Conservation (phyloP, 106 monocot genomes). For the Acanthochlamys bracteata region DNA sequence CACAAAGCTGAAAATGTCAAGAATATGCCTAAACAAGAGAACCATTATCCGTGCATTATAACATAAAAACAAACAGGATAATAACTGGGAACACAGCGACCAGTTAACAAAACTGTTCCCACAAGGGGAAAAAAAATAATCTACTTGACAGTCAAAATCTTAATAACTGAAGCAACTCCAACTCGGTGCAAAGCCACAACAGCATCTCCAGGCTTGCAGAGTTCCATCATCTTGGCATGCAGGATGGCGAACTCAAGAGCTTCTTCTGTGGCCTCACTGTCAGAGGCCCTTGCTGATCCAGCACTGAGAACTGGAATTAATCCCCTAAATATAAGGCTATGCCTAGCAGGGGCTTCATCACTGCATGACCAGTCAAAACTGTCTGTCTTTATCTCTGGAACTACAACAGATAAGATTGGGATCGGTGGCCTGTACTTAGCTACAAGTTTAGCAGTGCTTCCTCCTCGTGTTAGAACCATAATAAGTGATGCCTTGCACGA, state of each 20-base stretch:
- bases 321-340: conserved; percentile 62
- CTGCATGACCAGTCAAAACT: conserved; percentile 58
- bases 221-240: conserved; percentile 28
- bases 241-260: conserved; percentile 41
- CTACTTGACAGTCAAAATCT: conserved; percentile 48
- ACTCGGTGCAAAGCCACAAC: conserved; percentile 62
- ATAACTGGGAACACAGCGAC: neutral
- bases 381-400: conserved; percentile 52
- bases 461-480: conserved; percentile 60
- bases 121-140: neutral
- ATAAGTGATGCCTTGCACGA: conserved; percentile 49
- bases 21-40: neutral
- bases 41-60: neutral
- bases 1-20: neutral
- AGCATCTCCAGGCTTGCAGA: conserved; percentile 61
- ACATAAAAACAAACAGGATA: neutral
- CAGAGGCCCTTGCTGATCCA: conserved; percentile 54
- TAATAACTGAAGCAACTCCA: conserved; percentile 57
- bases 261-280: conserved; percentile 55
- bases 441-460: conserved; percentile 56
- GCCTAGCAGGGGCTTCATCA: conserved; percentile 52
- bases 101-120: conserved; percentile 3
- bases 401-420: conserved; percentile 62
- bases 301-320: conserved; percentile 46
- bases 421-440: conserved; percentile 68